Evolutionary conservation across 352 stramenopile species (phyloP).

Genomic region (Phytopythium chamaehyphon): DNA sequence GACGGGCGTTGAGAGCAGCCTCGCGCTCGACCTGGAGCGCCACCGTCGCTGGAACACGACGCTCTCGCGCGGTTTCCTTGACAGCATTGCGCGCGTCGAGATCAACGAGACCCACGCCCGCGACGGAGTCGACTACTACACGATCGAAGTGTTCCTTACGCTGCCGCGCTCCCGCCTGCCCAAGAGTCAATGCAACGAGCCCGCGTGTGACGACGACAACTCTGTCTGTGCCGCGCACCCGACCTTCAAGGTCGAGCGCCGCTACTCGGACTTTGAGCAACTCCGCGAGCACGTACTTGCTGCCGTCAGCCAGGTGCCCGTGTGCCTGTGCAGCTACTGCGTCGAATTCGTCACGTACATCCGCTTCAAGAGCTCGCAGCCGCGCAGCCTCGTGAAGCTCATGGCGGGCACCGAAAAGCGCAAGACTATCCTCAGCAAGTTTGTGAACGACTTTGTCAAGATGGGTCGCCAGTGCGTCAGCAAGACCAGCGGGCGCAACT

Average conservation of each 20-base stretch:
- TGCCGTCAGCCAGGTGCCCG: conserved; percentile 24
- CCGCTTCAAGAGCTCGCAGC: conserved; percentile 31
- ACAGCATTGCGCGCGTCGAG: conserved; percentile 40
- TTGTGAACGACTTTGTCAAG: conserved; percentile 33
- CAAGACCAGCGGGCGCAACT: conserved; percentile 19
- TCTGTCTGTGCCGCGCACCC: conserved; percentile 1
- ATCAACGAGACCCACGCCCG: conserved; percentile 26
- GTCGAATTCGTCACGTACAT: conserved; percentile 36
- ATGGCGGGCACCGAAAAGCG: conserved; percentile 23
- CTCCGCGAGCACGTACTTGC: conserved; percentile 36
- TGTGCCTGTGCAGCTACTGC: conserved; percentile 34
- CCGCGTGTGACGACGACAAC: background rate
- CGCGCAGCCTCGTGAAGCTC: conserved; percentile 28
- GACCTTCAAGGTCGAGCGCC: conserved; percentile 39
- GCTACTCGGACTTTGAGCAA: conserved; percentile 51
- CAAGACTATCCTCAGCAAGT: conserved; percentile 22
- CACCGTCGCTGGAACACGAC: conserved; percentile 30
- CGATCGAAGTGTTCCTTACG: conserved; percentile 36
- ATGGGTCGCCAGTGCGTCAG: conserved; percentile 24
- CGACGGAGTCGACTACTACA: conserved; percentile 29
- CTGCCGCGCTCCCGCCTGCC: conserved; percentile 29
- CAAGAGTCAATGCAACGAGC: conserved; percentile 12
- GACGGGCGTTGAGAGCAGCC: conserved; percentile 15
- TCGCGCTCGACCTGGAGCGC: conserved; percentile 28
- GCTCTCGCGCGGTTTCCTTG: conserved; percentile 31